Evolutionary conservation across 176 grass and related monocot genomes (phyloP), one percentile per base, ranked within the genome.

Genomic region (Bonia amplexicaulis): DNA sequence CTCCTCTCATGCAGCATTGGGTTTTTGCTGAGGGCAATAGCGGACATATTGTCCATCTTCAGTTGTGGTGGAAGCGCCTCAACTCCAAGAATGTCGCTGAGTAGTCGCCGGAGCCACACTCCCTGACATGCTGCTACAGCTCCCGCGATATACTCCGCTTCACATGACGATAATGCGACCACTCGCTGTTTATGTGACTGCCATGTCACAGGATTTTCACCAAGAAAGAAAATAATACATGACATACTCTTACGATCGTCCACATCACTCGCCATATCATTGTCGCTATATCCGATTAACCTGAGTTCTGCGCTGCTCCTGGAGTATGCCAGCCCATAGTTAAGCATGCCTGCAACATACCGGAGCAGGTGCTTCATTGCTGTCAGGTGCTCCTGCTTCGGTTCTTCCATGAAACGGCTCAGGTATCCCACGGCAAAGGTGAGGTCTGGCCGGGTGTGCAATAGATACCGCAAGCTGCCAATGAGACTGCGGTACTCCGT

Each of bases 211-310:
- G 46, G 23, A 0, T 29, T 52, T 3, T 2, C 23, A 0, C 7
- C 71, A 0, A 73, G 14, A 14, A 73, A 73, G 6, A 29, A 73
- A 0, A 73, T 0, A 0, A 51, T 0, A 0, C 46, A 7, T 0
- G 25, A 11, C 0, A 26, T 73, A 0, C 45, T 52, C 25, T 73
- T 73, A 0, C 25, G 25, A 1, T 31, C 14, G 0, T 73, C 45
- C 0, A 73, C 2, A 3, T 73, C 46, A 0, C 71, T 14, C 0
- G 25, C 45, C 25, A 73, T 8, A 0, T 51, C 14, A 1, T 12
- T 73, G 13, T 73, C 23, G 6, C 23, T 29, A 2, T 27, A 49
- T 2, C 69, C 44, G 0, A 72, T 0, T 0, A 71, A 5, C 5
- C 1, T 7, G 10, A 48, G 12, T 0, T 6, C 41, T 5, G 4